Conservation (phyloP, 148 eudicot genomes). For the Diospyros lotus region DNA sequence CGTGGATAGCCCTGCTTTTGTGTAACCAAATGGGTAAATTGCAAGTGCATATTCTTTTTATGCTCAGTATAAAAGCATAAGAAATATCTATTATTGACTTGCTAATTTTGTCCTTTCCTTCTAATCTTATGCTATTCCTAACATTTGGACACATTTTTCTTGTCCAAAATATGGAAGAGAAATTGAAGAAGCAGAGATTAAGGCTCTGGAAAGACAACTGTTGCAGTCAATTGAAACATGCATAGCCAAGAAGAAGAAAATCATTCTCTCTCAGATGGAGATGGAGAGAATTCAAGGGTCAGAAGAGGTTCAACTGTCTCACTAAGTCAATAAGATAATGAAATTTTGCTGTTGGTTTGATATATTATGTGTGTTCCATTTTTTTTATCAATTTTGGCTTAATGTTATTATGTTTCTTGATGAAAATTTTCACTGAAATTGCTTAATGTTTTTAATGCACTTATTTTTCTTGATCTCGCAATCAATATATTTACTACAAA, state of each 20-base stretch:
- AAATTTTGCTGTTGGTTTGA: constrained; percentile 1
- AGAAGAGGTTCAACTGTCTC: constrained; percentile 62
- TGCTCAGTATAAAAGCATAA: neutral
- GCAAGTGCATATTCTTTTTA: neutral
- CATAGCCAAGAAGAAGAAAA: constrained; percentile 80
- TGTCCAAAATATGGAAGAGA: constrained; percentile 46
- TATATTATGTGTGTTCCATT: neutral
- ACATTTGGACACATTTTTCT: constrained; percentile 7
- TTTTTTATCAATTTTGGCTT: neutral
- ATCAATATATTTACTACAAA: neutral
- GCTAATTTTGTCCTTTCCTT: neutral
- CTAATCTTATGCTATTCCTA: constrained; percentile 4
- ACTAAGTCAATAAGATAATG: neutral
- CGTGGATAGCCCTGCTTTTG: neutral
- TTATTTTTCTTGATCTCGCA: neutral
- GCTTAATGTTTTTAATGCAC: too few relatives aligned
- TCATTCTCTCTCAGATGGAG: constrained; percentile 79
- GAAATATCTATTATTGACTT: neutral
- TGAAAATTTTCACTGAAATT: neutral
- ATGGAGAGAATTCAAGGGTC: constrained; percentile 84
- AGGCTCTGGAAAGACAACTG: constrained; percentile 88
- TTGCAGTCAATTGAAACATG: constrained; percentile 98
- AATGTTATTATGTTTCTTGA: neutral
- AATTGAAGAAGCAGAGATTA: constrained; percentile 91
- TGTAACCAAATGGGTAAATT: constrained; percentile 1